Base-by-base conservation (phyloP, 441 rosid genomes). In the Daphne laureola region DNA sequence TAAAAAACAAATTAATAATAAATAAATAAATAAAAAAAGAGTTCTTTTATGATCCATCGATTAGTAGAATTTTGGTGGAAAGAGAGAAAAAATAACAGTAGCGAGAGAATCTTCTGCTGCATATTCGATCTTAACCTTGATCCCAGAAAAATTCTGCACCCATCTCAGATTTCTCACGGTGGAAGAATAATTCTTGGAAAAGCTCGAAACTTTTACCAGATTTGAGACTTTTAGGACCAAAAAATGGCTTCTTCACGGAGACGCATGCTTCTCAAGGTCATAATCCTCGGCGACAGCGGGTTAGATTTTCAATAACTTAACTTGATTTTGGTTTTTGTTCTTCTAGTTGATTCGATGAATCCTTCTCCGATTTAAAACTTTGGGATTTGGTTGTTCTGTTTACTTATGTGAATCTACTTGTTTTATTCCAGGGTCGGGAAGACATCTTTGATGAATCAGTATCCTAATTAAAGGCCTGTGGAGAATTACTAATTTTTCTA, bases 371-470 rank as follows among this genome's bases (percentile, higher is more conserved):
- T 35, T 35, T 14, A n/a, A n/a, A n/a, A 15, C 5, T 50, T 12
- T 3, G 31, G 6, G 14, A 49, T 14, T 49, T 4, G 16, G 14
- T 35, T 51, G 6, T 16, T 31, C 9, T 31, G 8, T 31, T 21
- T 51, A 8, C 12, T 54, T n/a, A 43, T 43, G 43, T 43, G 12
- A 5, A 12, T n/a, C 11, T 0, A 4, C 43, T n/a, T 8, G 14
- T 13, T n/a, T n/a, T n/a, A 5, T 9, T 11, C 11, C 51, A 84
- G 93, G 76, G 97, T 90, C 5, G 93, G 97, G 68, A 86, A 82
- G 76, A 86, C 95, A n/a, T 90, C 93, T 26, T 67, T 84, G 71
- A 86, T 86, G 95, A 90, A 86, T 64, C 93, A 84, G 93, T 86
- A 86, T 48, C 73, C 45, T 68, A 59, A 21, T 21, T 21, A 43